These are phyloP conservation scores for Lachancea fermentati DNA, from an alignment of 805 yeast genomes.

Conservation along the genomic window DNA sequence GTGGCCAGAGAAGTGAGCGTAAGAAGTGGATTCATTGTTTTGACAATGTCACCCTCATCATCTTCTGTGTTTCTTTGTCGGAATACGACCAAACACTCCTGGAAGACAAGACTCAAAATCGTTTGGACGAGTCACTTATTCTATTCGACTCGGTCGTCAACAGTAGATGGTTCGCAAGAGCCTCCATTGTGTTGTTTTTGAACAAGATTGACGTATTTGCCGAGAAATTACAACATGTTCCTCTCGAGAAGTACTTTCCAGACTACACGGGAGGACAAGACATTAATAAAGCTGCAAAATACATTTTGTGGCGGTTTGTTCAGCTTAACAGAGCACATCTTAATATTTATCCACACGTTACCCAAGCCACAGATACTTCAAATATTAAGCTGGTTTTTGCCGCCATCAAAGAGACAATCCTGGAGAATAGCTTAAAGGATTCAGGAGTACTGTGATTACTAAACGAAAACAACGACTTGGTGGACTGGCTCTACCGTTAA, in stretches of 20 bases:
- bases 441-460: conserved; percentile 54
- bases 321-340: conserved; percentile 78
- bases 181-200: conserved; percentile 78
- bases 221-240: conserved; percentile 75
- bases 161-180: conserved; percentile 86
- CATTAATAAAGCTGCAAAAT: conserved; percentile 85
- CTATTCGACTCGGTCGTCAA: conserved; percentile 87
- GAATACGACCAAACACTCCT: conserved; percentile 85
- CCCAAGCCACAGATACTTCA: conserved; percentile 91
- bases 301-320: conserved; percentile 84
- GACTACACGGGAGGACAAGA: conserved; percentile 90
- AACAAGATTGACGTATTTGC: conserved; percentile 89
- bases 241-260: conserved; percentile 77
- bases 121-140: conserved; percentile 76
- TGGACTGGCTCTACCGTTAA: conserved; percentile 11
- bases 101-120: conserved; percentile 70
- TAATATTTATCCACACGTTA: conserved; percentile 82
- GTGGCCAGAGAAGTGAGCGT: conserved; percentile 94
- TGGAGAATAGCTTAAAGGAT: conserved; percentile 70
- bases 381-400: conserved; percentile 83
- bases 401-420: conserved; percentile 73
- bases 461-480: background rate
- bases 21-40: conserved; percentile 97
- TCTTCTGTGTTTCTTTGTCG: conserved; percentile 85
- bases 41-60: conserved; percentile 83